These are phyloP conservation scores for Colletotrichum higginsianum DNA, from an alignment of 2,329 filamentous ascomycete species.

Conservation along the genomic window DNA sequence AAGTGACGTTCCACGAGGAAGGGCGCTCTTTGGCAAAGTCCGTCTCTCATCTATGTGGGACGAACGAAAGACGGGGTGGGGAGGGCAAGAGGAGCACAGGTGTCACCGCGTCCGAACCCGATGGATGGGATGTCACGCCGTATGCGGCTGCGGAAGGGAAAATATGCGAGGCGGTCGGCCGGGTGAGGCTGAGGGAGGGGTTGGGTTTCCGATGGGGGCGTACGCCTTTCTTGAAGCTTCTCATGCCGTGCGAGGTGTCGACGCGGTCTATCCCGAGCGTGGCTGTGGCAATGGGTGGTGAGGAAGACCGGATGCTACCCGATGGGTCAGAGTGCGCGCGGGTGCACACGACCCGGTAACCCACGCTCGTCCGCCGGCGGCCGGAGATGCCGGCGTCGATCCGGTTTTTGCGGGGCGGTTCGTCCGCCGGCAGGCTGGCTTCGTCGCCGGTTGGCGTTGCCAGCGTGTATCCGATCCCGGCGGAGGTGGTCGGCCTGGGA, in stretches of 20 bases:
- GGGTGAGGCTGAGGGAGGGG: constrained; percentile 47
- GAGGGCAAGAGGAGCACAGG: neutral
- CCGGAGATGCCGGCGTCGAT: neutral
- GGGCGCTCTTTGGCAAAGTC: neutral
- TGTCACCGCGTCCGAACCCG: constrained; percentile 7
- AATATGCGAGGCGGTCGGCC: constrained; percentile 56
- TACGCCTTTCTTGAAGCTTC: constrained; percentile 56
- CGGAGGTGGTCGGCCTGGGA: neutral
- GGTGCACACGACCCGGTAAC: neutral
- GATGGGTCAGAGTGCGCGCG: constrained; percentile 46
- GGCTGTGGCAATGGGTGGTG: neutral
- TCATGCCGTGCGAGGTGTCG: constrained; percentile 56
- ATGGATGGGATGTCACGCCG: constrained; percentile 58
- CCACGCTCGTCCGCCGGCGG: neutral
- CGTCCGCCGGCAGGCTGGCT: neutral
- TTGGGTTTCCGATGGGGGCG: constrained; percentile 52
- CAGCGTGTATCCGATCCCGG: neutral
- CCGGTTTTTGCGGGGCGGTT: neutral
- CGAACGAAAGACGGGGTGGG: neutral
- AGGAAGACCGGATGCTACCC: neutral
- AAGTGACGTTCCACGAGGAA: neutral
- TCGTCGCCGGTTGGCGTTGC: neutral
- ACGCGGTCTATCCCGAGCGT: constrained; percentile 52
- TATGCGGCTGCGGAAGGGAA: constrained; percentile 52
- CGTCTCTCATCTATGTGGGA: constrained; percentile 3